Evolutionary conservation across 768 basidiomycete genomes (phyloP).

Genomic region (Serpula lacrymans): DNA sequence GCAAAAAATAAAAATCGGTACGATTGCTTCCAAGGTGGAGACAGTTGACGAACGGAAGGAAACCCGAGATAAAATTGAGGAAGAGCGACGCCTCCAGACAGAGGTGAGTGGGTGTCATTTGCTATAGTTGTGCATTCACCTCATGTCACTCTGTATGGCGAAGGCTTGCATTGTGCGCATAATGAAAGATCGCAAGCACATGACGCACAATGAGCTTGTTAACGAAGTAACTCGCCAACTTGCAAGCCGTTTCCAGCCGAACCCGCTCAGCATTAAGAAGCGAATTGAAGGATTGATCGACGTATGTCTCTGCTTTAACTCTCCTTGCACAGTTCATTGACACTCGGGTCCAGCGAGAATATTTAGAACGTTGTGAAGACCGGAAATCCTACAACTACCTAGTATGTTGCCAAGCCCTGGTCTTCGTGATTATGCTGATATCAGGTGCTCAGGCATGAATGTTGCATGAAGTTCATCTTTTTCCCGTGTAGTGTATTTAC

Average conservation of each 20-base stretch:
- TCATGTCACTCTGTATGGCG: slow-evolving; percentile 4
- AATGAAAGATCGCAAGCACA: slow-evolving; percentile 93
- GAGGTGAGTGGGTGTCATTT: slow-evolving; percentile 53
- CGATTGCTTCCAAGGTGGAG: slow-evolving; percentile 86
- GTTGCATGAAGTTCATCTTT: no score
- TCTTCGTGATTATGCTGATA: no score
- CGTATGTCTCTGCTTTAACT: slow-evolving; percentile 34
- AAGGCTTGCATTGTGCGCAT: slow-evolving; percentile 97
- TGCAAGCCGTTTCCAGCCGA: slow-evolving; percentile 79
- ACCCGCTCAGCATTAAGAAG: slow-evolving; percentile 86
- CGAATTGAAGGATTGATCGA: slow-evolving; percentile 92
- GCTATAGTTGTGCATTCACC: background rate
- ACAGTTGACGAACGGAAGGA: slow-evolving; percentile 83
- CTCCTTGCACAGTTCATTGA: slow-evolving; percentile 3
- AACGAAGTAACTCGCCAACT: slow-evolving; percentile 90
- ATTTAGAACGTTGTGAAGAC: slow-evolving; percentile 86
- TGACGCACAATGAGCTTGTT: slow-evolving; percentile 85
- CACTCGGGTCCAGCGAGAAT: slow-evolving; percentile 66
- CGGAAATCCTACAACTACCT: slow-evolving; percentile 87
- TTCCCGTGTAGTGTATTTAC: no score
- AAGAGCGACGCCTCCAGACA: slow-evolving; percentile 84
- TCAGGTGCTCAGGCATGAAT: no score
- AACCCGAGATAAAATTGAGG: slow-evolving; percentile 86
- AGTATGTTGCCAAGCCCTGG: slow-evolving; percentile 24
- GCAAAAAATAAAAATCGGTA: slow-evolving; percentile 91